Percentiles rank a stretch among this genome's conserved stretches.
These are phyloP conservation scores for Hanseniaspora meyeri DNA, from an alignment of 805 yeast species.

Conservation along the genomic window DNA sequence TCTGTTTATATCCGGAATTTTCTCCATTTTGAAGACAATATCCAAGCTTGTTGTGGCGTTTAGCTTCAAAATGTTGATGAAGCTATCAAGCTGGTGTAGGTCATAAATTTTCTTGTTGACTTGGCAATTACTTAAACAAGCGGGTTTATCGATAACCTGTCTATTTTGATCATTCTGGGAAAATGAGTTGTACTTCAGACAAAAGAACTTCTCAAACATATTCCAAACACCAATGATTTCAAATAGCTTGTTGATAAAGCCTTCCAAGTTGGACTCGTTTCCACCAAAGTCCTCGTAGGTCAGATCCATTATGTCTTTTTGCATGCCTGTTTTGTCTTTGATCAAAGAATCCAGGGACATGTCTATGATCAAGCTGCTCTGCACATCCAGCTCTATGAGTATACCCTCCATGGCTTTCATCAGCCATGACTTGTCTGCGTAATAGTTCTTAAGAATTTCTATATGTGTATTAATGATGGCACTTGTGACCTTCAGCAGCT, in stretches of 20 bases:
- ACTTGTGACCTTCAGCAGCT: conserved; percentile 72
- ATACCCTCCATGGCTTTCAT: conserved; percentile 55
- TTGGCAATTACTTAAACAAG: conserved; percentile 22
- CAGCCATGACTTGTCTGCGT: conserved; percentile 48
- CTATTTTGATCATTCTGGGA: background rate
- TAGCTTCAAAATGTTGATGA: conserved; percentile 46
- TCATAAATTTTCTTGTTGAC: conserved; percentile 20
- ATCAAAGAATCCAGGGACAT: conserved; percentile 56
- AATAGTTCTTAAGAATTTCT: conserved; percentile 58
- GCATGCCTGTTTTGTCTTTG: background rate
- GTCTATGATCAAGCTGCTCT: conserved; percentile 76
- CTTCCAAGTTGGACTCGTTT: conserved; percentile 22
- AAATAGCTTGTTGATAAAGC: conserved; percentile 52
- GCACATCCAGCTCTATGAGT: conserved; percentile 85
- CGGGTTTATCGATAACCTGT: conserved; percentile 16
- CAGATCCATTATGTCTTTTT: conserved; percentile 13
- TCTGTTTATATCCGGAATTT: conserved; percentile 46
- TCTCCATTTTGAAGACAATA: conserved; percentile 69
- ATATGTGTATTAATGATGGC: conserved; percentile 78
- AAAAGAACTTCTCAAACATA: conserved; percentile 59
- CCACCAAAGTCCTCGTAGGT: conserved; percentile 16
- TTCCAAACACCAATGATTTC: conserved; percentile 78
- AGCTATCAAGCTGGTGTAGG: conserved; percentile 27
- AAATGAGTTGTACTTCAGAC: conserved; percentile 52
- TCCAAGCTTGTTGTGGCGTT: background rate